Evolutionary conservation across 805 yeast species (phyloP).

Genomic region (Torulaspora quercuum): DNA sequence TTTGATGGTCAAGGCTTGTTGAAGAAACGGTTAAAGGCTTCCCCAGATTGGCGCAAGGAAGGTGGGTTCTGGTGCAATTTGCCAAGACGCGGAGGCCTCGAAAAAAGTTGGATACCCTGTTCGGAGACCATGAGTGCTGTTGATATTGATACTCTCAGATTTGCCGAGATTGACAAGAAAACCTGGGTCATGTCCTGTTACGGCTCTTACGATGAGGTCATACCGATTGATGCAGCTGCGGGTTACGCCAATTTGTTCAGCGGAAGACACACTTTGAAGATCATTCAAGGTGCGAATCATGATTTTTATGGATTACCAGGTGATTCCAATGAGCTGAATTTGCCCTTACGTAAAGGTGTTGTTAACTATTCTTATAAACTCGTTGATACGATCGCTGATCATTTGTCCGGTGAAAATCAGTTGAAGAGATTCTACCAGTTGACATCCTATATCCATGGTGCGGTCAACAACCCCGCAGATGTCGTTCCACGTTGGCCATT

Average conservation of each 20-base stretch:
- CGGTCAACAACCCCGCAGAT: constrained; percentile 17
- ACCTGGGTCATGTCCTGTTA: constrained; percentile 63
- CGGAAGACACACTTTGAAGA: constrained; percentile 51
- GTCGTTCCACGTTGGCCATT: constrained; percentile 26
- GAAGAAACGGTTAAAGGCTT: constrained; percentile 36
- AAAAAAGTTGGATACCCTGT: constrained; percentile 42
- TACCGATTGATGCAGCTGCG: constrained; percentile 63
- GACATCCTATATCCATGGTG: constrained; percentile 13
- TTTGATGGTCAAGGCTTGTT: constrained; percentile 50
- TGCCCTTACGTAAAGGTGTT: constrained; percentile 45
- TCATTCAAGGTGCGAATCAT: constrained; percentile 74
- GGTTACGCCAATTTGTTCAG: constrained; percentile 55
- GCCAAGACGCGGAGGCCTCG: constrained; percentile 51
- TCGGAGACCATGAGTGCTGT: constrained; percentile 53
- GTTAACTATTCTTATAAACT: constrained; percentile 49
- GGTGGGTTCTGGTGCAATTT: constrained; percentile 43
- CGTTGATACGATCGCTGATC: constrained; percentile 35
- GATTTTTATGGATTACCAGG: constrained; percentile 59
- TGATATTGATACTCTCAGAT: constrained; percentile 42
- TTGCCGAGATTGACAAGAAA: constrained; percentile 43
- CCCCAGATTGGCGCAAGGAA: constrained; percentile 41
- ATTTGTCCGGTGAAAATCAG: constrained; percentile 45
- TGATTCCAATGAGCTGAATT: constrained; percentile 37
- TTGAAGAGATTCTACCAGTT: constrained; percentile 47
- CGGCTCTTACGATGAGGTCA: constrained; percentile 63